Conservation (phyloP, 345 rosid species). For the Carallia pectinifolia region DNA sequence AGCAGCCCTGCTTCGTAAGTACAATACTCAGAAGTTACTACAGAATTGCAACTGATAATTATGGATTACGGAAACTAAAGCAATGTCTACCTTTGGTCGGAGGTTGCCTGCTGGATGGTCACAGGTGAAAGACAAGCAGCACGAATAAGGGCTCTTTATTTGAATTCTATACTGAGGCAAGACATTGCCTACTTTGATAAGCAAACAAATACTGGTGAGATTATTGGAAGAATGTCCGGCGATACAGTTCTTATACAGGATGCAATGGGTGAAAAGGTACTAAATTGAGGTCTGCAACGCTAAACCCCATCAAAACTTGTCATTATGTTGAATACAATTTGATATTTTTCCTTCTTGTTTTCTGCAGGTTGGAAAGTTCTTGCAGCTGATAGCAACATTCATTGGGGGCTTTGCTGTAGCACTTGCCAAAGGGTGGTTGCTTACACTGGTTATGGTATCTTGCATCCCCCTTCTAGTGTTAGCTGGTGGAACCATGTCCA, state of each 20-base stretch:
- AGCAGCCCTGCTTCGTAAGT: conserved; percentile 28
- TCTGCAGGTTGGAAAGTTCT: conserved; percentile 31
- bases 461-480: conserved; percentile 27
- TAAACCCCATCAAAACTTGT: not conserved
- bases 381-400: conserved; percentile 28
- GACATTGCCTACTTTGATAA: conserved; percentile 39
- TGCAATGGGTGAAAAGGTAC: conserved; percentile 52
- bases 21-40: not conserved
- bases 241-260: conserved; percentile 46
- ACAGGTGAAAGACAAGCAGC: conserved; percentile 52
- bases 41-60: not conserved
- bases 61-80: not conserved
- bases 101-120: conserved; percentile 47
- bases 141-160: conserved; percentile 34
- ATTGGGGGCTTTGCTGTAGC: conserved; percentile 27
- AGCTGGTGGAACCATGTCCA: conserved; percentile 22
- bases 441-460: conserved; percentile 26
- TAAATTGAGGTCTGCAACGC: not conserved
- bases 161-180: conserved; percentile 39
- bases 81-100: conserved; percentile 13
- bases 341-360: not conserved
- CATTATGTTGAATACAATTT: not conserved
- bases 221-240: conserved; percentile 40
- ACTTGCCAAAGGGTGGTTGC: conserved; percentile 29
- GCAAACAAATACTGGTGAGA: conserved; percentile 42